Evolutionary conservation across 768 basidiomycete genomes (phyloP), one percentile per base, ranked within the genome.

Genomic region (Exsudoporus frostii): DNA sequence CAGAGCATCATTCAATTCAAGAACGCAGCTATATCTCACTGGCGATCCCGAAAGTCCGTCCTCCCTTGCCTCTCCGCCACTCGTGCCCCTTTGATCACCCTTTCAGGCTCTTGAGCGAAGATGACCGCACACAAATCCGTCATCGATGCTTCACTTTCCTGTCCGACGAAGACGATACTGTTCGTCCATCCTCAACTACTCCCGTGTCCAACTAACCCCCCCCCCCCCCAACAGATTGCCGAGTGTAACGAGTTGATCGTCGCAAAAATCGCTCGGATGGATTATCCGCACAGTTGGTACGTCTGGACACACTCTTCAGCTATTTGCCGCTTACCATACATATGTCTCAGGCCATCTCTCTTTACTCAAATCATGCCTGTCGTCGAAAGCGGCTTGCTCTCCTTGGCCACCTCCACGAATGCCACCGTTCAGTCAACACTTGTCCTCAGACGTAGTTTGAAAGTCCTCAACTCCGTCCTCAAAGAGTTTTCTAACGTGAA

Each of bases 1-100:
- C 88, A 90, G 66, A 84, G 88, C 24, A 90, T 92, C 57, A 88
- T 95, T 50, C 91, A 92, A 63, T 88, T 94, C 74, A 95, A 95
- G 73, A 95, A 94, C 61, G 77, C 79, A 1, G 85, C 84, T 3
- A 67, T 85, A 4, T 72, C 72, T 45, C 85, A 90, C 62, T 96
- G 93, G 93, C 77, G 80, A 64, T 86, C 85, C 30, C 73, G 85
- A 73, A 90, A 83, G 91, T 90, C 58, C 65, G 79, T 58, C 22
- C 17, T 45, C 22, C 41, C 14, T 45, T 33, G 34, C 41, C 45
- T 19, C 34, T 10, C 17, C 39, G 33, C 50, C 41, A 45, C 41
- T 29, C 48, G 13, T 14, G 19, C 32, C 39, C 53, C 50, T 47
- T 55, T 65, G 34, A 51, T 51, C 50, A 32, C 49, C 48, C 59